Evolutionary conservation across 805 yeast species (phyloP).

Genomic region (Candida vartiovaarae): DNA sequence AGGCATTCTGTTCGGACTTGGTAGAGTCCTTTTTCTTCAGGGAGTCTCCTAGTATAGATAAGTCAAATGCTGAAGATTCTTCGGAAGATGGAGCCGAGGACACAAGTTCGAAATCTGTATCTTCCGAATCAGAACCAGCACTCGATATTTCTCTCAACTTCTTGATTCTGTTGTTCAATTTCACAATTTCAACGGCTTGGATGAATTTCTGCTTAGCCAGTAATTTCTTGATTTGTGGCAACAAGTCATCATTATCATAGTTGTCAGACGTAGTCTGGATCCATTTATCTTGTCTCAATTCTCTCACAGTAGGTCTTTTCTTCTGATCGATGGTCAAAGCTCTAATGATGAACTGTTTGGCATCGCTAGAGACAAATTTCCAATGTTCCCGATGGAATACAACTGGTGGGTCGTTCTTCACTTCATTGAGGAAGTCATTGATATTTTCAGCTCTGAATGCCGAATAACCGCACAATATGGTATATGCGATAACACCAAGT

Average conservation of each 20-base stretch:
- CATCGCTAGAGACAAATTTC: constrained; percentile 72
- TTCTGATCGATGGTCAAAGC: constrained; percentile 65
- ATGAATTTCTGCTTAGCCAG: constrained; percentile 78
- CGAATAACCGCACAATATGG: constrained; percentile 84
- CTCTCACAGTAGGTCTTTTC: constrained; percentile 59
- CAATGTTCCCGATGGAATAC: constrained; percentile 91
- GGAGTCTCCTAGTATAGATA: constrained; percentile 18
- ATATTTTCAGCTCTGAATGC: constrained; percentile 86
- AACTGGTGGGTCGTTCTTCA: constrained; percentile 55
- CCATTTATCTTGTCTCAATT: constrained; percentile 73
- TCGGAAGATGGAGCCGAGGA: constrained; percentile 3
- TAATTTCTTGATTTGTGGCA: constrained; percentile 75
- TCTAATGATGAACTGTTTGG: constrained; percentile 67
- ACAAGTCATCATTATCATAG: constrained; percentile 50
- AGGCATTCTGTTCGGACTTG: constrained; percentile 31
- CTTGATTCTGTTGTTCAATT: constrained; percentile 70
- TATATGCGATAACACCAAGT: constrained; percentile 86
- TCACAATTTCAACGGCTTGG: constrained; percentile 80
- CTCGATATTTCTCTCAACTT: constrained; percentile 54
- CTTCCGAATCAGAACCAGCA: constrained; percentile 38
- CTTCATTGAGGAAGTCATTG: constrained; percentile 75
- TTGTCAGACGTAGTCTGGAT: constrained; percentile 43
- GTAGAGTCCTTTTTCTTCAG: constrained; percentile 6
- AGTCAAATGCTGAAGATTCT: constrained; percentile 11
- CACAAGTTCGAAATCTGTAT: constrained; percentile 16